Evolutionary conservation across 306 rosid genomes (phyloP), one percentile per base, ranked within the genome.

Genomic region (Casuarina equisetifolia): DNA sequence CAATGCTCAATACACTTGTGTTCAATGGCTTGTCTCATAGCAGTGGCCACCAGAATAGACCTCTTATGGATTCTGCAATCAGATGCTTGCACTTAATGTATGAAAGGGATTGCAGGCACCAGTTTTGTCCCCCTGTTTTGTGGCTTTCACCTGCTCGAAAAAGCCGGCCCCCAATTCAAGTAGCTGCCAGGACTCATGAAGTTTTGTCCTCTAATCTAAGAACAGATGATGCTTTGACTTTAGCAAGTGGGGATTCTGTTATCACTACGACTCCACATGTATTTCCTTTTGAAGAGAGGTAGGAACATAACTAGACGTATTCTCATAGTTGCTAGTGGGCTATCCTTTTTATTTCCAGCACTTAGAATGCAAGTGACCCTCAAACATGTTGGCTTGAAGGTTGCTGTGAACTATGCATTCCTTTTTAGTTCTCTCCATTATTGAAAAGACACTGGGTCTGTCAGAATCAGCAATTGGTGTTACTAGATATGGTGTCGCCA

Each of bases 71-170:
- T 64, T 88, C 92, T 78, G 96, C 98, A 48, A 85, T 92, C 86
- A 87, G 94, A 87, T 95, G 98, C 92, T 86, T 95, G 89, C 98
- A 89, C 80, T 83, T 92, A 86, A 84, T 92, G 90, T 95, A 95
- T 84, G 98, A 95, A 86, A 86, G 98, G 89, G 96, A 95, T 83
- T 95, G 98, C 87, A 90, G 98, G 80, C 98, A 95, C 81, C 89
- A 78, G 76, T 95, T 95, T 84, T 95, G 98, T 73, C 95, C 98
- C 74, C 89, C 92, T 50, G 86, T 73, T 59, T 87, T 95, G 85
- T 92, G 98, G 98, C 93, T 95, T 84, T 89, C 97, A 72, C 98
- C 98, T 48, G 97, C 92, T 83, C 85, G 86, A 80, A 92, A 90
- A 86, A 91, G 85, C 69, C 93, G 97, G 62, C 97, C 92, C 59